phyloP scores from a whole-genome alignment of 2,329 filamentous ascomycete species.

The Colletotrichum cereale region DNA sequence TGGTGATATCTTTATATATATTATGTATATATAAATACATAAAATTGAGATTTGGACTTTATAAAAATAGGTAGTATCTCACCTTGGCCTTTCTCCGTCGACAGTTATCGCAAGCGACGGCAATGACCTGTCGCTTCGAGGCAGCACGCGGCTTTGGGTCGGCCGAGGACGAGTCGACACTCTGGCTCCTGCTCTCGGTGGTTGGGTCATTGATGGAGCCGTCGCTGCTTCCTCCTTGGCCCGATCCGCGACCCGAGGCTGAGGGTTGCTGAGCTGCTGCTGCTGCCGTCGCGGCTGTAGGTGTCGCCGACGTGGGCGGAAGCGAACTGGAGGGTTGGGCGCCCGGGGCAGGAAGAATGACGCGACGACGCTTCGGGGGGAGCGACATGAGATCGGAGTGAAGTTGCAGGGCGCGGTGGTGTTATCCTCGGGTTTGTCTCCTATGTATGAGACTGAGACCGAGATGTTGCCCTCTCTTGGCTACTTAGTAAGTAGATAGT shows the following conservation, averaged over 20 bases:
- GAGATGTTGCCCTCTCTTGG: too few species aligned
- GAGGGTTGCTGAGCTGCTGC: background rate
- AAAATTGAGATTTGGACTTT: too few species aligned
- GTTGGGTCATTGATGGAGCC: background rate
- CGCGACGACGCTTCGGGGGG: slow-evolving; percentile 34
- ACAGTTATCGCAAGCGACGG: slow-evolving; percentile 38
- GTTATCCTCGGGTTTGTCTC: background rate
- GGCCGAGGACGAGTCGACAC: slow-evolving; percentile 22
- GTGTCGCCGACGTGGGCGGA: background rate
- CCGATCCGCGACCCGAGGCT: background rate
- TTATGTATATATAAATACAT: too few species aligned
- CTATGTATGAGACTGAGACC: background rate
- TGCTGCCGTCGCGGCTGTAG: background rate
- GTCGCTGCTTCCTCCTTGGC: background rate
- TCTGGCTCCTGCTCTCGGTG: slow-evolving; percentile 21
- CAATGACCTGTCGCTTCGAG: slow-evolving; percentile 35
- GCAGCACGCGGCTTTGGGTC: slow-evolving; percentile 27
- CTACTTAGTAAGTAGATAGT: background rate
- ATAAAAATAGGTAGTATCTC: background rate
- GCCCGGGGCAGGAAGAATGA: slow-evolving; percentile 33
- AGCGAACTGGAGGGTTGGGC: slow-evolving; percentile 2
- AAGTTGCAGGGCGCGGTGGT: background rate
- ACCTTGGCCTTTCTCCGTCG: slow-evolving; percentile 37
- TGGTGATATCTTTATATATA: background rate
- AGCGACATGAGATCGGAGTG: slow-evolving; percentile 23